phyloP scores from a whole-genome alignment of 169 alveolate species.

The Theileria annulata region DNA sequence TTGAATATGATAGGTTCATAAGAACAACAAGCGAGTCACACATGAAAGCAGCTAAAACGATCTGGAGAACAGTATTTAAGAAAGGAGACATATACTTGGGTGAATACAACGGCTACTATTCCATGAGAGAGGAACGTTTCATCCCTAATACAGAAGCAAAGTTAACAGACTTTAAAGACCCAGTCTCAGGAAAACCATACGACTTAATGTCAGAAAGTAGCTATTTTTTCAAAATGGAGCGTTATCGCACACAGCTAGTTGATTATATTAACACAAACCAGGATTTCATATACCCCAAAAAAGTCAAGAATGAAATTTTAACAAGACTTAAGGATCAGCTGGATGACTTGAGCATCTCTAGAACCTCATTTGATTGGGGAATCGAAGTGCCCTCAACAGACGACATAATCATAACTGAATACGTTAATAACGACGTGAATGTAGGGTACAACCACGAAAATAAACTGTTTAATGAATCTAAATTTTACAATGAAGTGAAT shows the following conservation, averaged over 20 bases:
- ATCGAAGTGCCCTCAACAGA: constrained; percentile 80
- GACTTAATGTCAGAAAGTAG: constrained; percentile 85
- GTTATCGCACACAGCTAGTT: constrained; percentile 79
- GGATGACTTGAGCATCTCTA: constrained; percentile 87
- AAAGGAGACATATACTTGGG: constrained; percentile 86
- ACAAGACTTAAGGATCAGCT: constrained; percentile 80
- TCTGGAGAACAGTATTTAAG: constrained; percentile 77
- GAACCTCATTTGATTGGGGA: constrained; percentile 91
- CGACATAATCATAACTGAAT: background rate
- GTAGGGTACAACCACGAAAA: constrained; percentile 69
- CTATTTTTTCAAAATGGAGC: constrained; percentile 88
- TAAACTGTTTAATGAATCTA: constrained; percentile 72
- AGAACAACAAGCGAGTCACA: constrained; percentile 86
- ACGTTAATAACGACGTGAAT: constrained; percentile 53
- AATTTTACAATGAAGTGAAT: constrained; percentile 82
- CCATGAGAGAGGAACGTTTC: constrained; percentile 89
- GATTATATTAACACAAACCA: constrained; percentile 77
- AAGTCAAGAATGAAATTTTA: constrained; percentile 77
- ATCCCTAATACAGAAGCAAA: constrained; percentile 89
- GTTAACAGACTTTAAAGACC: constrained; percentile 82
- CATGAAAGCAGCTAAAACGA: constrained; percentile 72
- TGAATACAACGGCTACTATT: constrained; percentile 88
- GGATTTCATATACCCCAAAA: constrained; percentile 81
- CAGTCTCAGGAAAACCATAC: constrained; percentile 79
- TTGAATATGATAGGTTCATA: constrained; percentile 77